phyloP scores from a whole-genome alignment of 1,139 yeast species.

The Sugiyamaella neomexicana region DNA sequence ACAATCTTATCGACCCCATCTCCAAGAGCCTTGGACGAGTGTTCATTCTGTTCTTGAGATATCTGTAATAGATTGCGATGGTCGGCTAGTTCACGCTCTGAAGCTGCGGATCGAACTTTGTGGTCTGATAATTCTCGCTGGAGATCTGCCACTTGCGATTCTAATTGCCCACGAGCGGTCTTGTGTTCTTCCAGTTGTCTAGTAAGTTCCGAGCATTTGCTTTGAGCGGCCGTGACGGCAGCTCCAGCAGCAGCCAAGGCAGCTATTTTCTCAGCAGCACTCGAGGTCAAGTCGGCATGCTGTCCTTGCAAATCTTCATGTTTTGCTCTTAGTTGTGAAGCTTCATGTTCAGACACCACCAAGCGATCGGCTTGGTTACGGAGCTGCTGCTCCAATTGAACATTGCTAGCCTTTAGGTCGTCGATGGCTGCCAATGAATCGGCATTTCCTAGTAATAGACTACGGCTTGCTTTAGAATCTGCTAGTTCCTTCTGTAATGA shows the following conservation, averaged over 20 bases:
- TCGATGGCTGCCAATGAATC: constrained; percentile 20
- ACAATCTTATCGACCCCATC: constrained; percentile 33
- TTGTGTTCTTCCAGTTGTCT: constrained; percentile 30
- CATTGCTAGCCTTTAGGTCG: constrained; percentile 23
- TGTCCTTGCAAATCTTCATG: constrained; percentile 26
- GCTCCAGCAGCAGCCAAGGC: constrained; percentile 36
- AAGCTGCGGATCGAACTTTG: constrained; percentile 22
- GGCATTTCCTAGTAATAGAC: constrained; percentile 16
- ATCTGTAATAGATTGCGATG: constrained; percentile 26
- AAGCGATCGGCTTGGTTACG: constrained; percentile 33
- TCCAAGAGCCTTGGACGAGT: constrained; percentile 31
- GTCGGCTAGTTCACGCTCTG: constrained; percentile 27
- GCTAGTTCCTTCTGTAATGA: constrained; percentile 28
- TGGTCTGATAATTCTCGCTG: constrained; percentile 28
- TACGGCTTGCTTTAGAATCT: constrained; percentile 23
- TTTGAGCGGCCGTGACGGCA: constrained; percentile 36
- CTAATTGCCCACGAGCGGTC: constrained; percentile 26
- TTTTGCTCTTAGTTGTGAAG: constrained; percentile 25
- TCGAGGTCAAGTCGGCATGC: constrained; percentile 29
- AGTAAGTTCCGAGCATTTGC: constrained; percentile 28
- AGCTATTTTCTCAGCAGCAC: constrained; percentile 33
- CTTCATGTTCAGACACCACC: constrained; percentile 32
- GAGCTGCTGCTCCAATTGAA: constrained; percentile 31
- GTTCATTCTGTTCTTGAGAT: constrained; percentile 30
- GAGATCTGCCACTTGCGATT: constrained; percentile 26